Conservation (phyloP, 176 grass and related monocot species). For the Guadua angustifolia region DNA sequence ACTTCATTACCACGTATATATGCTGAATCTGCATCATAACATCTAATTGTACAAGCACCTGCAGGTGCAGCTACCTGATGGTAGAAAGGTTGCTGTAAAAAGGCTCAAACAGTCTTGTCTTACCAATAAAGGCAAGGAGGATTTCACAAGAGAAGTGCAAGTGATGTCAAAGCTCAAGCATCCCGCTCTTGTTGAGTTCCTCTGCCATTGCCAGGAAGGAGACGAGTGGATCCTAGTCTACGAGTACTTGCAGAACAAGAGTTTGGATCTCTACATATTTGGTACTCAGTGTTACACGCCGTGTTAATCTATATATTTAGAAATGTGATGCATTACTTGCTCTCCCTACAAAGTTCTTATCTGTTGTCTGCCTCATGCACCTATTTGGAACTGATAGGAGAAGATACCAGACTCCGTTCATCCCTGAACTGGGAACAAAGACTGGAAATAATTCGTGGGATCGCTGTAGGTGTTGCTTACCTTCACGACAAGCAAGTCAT, state of each 20-base stretch:
- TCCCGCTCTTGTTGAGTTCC: not conserved
- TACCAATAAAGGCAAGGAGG: not conserved
- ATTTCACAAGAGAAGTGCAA: not conserved
- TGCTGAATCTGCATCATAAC: not conserved
- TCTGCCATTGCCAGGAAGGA: not conserved
- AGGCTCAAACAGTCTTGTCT: not conserved
- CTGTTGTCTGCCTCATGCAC: no score
- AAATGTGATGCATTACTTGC: not conserved
- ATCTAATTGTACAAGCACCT: not conserved
- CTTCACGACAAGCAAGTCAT: not conserved
- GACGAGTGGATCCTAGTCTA: not conserved
- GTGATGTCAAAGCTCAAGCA: not conserved
- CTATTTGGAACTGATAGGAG: not conserved
- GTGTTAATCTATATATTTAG: no score
- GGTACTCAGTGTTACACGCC: not conserved
- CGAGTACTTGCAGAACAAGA: not conserved
- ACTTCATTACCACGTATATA: no score
- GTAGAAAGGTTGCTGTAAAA: not conserved
- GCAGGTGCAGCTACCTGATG: not conserved
- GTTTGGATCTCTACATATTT: slow-evolving; percentile 4
- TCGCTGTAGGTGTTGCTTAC: not conserved
- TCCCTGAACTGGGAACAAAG: not conserved
- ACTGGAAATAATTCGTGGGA: not conserved
- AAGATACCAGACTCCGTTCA: not conserved
- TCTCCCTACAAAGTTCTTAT: no score